Evolutionary conservation across 2,329 filamentous ascomycete genomes (phyloP).

Genomic region (Neofusicoccum kwambonambiense): DNA sequence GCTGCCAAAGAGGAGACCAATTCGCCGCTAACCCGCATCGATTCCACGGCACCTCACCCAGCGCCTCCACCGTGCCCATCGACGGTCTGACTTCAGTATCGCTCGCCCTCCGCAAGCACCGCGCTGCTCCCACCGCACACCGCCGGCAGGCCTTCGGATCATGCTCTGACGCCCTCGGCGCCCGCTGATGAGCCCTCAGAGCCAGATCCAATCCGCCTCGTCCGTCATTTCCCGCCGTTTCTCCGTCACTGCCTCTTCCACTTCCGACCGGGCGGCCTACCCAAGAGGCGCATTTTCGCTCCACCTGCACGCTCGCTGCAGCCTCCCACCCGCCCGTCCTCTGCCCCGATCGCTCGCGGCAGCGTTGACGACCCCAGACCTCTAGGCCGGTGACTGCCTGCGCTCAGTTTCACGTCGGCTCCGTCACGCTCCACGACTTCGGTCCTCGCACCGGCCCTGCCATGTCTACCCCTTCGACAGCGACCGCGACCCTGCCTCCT

Average conservation of each 20-base stretch:
- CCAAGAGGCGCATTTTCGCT: slow-evolving; percentile 2
- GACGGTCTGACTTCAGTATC: slow-evolving; percentile 16
- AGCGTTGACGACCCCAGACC: not conserved
- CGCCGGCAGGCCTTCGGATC: not conserved
- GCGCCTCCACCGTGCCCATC: slow-evolving; percentile 8
- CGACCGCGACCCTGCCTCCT: slow-evolving; percentile 38
- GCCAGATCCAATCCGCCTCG: slow-evolving; percentile 10
- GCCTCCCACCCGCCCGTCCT: not conserved
- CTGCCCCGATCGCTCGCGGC: not conserved
- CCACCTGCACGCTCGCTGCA: not conserved
- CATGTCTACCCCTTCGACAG: slow-evolving; percentile 47
- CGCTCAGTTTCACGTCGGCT: slow-evolving; percentile 11
- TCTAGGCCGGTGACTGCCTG: not conserved
- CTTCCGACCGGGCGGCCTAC: slow-evolving; percentile 13
- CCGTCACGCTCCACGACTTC: slow-evolving; percentile 10
- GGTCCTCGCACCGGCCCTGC: slow-evolving; percentile 20
- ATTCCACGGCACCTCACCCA: slow-evolving; percentile 6
- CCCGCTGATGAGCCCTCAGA: not conserved
- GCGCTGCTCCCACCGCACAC: slow-evolving; percentile 3
- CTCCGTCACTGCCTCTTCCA: slow-evolving; percentile 15
- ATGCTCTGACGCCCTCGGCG: slow-evolving; percentile 7
- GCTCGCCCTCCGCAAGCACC: slow-evolving; percentile 6
- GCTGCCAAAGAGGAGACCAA: slow-evolving; percentile 17
- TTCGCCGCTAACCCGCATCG: slow-evolving; percentile 16
- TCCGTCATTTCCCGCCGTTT: slow-evolving; percentile 19